phyloP scores from a whole-genome alignment of 1,284 basidiomycete genomes.

The Fomitiporia mediterranea region DNA sequence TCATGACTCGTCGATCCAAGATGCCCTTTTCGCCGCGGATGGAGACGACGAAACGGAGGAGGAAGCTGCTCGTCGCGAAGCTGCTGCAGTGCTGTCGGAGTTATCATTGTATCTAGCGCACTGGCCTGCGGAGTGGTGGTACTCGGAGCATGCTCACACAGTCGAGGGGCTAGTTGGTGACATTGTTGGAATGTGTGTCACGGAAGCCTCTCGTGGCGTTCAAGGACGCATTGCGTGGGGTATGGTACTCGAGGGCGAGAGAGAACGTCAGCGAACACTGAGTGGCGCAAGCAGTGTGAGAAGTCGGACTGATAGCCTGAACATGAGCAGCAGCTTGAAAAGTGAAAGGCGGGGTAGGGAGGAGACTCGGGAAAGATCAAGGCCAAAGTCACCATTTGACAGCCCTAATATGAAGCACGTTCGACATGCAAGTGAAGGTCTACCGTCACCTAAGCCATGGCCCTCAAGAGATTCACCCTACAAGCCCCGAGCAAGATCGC shows the following conservation, averaged over 20 bases:
- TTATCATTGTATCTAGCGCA: conserved; percentile 12
- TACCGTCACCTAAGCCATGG: conserved; percentile 6
- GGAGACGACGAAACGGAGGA: conserved; percentile 4
- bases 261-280: background rate
- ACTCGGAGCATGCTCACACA: conserved; percentile 1
- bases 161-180: conserved; percentile 1
- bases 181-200: conserved; percentile 8
- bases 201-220: conserved; percentile 1
- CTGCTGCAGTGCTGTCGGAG: conserved; percentile 7
- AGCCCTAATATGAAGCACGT: conserved; percentile 1
- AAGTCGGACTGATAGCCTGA: background rate
- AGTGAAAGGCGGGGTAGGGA: conserved; percentile 11
- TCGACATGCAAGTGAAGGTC: conserved; percentile 2
- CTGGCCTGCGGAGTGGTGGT: conserved; percentile 19
- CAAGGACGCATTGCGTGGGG: conserved; percentile 2
- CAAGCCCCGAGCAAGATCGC: conserved; percentile 16
- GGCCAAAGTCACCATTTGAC: background rate
- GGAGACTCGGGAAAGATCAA: conserved; percentile 5
- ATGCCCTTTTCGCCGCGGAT: conserved; percentile 1
- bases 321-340: background rate
- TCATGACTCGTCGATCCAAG: background rate
- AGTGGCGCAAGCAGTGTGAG: background rate
- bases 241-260: background rate
- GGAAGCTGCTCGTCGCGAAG: conserved; percentile 6
- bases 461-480: conserved; percentile 6